Conservation (phyloP, 176 grass and related monocot species). For the Olyra latifolia region DNA sequence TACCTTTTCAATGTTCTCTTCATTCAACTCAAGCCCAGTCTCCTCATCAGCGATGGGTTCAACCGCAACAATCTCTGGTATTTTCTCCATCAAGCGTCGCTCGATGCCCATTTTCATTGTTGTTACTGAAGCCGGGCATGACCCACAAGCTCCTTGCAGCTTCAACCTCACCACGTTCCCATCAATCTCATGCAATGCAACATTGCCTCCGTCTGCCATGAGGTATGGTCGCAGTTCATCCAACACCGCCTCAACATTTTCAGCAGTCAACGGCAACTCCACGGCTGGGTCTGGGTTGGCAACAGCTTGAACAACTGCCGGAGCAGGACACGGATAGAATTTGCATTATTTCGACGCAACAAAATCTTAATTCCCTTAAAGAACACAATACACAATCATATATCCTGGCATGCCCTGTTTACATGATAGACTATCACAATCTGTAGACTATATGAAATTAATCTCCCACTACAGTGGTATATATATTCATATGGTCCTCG, state of each 20-base stretch:
- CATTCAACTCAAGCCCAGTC: constrained; percentile 81
- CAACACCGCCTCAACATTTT: constrained; percentile 87
- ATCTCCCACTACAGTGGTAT: not conserved
- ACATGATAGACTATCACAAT: not conserved
- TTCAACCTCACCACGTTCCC: constrained; percentile 81
- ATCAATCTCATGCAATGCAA: constrained; percentile 85
- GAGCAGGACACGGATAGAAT: not conserved
- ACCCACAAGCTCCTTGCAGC: constrained; percentile 93
- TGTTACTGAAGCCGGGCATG: constrained; percentile 88
- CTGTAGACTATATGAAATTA: not conserved
- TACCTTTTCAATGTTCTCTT: constrained; percentile 95
- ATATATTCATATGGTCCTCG: not conserved
- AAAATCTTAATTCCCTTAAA: not conserved
- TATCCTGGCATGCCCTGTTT: not conserved
- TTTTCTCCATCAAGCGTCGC: constrained; percentile 91
- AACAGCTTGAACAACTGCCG: constrained; percentile 70
- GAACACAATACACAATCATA: not conserved
- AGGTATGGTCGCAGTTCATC: constrained; percentile 98
- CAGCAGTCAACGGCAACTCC: constrained; percentile 73
- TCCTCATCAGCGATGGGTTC: constrained; percentile 83
- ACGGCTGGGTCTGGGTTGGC: constrained; percentile 57
- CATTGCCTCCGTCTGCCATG: constrained; percentile 95
- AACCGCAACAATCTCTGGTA: constrained; percentile 91
- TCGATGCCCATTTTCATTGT: constrained; percentile 97
- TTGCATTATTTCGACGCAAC: not conserved